These are phyloP conservation scores for Schizochytrium sp. DNA, from an alignment of 108 stramenopile genomes.

Conservation along the genomic window DNA sequence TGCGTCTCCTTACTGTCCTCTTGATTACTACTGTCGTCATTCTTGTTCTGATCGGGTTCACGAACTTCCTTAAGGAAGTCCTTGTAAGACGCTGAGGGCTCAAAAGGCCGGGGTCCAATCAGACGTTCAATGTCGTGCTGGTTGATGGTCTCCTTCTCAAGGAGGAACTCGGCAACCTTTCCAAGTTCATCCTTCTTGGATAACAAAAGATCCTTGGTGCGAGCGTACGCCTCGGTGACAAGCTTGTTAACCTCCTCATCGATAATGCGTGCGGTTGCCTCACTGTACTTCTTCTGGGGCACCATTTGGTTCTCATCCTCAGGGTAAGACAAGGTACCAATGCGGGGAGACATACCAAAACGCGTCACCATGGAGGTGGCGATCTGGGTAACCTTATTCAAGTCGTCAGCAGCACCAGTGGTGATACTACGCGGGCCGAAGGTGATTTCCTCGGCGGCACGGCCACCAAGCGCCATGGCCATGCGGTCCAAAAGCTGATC, in stretches of 20 bases:
- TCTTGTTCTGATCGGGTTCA: conserved; percentile 59
- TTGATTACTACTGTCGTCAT: conserved; percentile 64
- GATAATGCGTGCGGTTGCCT: conserved; percentile 93
- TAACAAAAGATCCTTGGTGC: conserved; percentile 83
- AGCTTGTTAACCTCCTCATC: conserved; percentile 92
- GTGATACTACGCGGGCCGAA: conserved; percentile 87
- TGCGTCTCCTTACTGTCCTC: conserved; percentile 50
- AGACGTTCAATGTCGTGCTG: conserved; percentile 90
- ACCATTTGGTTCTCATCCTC: conserved; percentile 78
- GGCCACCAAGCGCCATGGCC: conserved; percentile 95
- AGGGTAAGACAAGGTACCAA: conserved; percentile 93
- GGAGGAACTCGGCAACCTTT: conserved; percentile 84
- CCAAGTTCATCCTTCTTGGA: conserved; percentile 85
- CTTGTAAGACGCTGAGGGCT: conserved; percentile 82
- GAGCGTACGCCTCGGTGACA: conserved; percentile 88
- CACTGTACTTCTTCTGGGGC: conserved; percentile 91
- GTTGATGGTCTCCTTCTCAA: conserved; percentile 96
- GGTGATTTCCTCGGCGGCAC: conserved; percentile 92
- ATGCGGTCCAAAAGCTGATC: conserved; percentile 95
- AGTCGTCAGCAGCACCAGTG: conserved; percentile 93
- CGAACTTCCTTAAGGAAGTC: conserved; percentile 79
- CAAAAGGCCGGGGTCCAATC: conserved; percentile 92
- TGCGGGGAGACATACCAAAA: conserved; percentile 93
- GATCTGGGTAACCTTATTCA: conserved; percentile 90
- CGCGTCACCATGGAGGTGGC: conserved; percentile 91